Evolutionary conservation across 139 green algal genomes (phyloP), one percentile per base, ranked within the genome.

Genomic region (Parachlorella kessleri): DNA sequence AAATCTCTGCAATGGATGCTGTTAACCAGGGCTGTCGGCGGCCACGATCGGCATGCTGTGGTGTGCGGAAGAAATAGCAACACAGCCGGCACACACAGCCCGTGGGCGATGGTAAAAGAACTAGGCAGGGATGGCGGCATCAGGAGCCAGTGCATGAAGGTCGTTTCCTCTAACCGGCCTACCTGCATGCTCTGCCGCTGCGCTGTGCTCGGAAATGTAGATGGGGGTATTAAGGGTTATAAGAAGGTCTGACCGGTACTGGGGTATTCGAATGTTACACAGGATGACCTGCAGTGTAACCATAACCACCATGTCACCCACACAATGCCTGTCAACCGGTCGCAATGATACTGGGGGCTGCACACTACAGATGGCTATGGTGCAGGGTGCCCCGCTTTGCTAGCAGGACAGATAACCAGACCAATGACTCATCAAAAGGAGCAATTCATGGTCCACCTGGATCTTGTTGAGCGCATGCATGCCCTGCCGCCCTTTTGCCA

Each of bases 221-320:
- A 82, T 80, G 35, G 89, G 89, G 6, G 89, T 89, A 70, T 93
- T 93, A 10, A 94, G 63, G 37, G 73, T 89, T 28, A 94, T 55
- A 8, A 94, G 33, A 23, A 94, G 18, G 53, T 94, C 89, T 48
- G 77, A 80, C 23, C 66, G 41, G 32, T 86, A 73, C 3, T 80
- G 78, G 7, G 86, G 91, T 41, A 95, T 71, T 4, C 91, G 81
- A 41, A 94, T 64, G 6, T 91, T 66, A 1, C 65, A 79, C 63
- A 91, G 32, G 33, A 81, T 42, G 38, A 92, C 36, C 14, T 70
- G 73, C 42, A 92, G 40, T 9, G 8, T 42, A 77, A 3, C 40
- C 59, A 1, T 84, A 76, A 28, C 7, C 21, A 1, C 32, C 72
- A 33, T 88, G 70, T 42, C 77, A 64, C 35, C 78, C 74, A 65